phyloP scores from a whole-genome alignment of 176 grass and related monocot genomes.

The Panicum miliaceum region DNA sequence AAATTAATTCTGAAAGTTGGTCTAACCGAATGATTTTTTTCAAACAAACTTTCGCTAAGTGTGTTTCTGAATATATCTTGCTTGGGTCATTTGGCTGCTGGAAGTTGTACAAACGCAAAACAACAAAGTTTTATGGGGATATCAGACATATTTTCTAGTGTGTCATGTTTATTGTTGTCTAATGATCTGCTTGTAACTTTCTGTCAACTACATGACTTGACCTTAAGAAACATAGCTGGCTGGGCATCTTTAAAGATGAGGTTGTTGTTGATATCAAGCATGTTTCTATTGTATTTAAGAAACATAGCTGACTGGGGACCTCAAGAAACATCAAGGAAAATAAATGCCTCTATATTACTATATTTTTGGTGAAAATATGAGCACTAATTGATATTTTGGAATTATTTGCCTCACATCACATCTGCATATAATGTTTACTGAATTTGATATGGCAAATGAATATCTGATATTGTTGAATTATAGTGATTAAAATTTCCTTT shows the following conservation, averaged over 20 bases:
- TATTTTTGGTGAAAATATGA: not conserved
- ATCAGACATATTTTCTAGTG: not conserved
- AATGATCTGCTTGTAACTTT: not conserved
- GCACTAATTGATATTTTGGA: not conserved
- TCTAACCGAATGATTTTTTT: not conserved
- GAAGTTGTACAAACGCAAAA: not conserved
- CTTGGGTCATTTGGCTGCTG: constrained; percentile 10
- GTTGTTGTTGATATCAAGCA: not conserved
- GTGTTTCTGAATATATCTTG: constrained; percentile 19
- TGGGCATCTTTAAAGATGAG: not conserved
- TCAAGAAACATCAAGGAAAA: constrained; percentile 16
- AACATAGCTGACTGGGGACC: too few relatives aligned
- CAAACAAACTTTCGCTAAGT: not conserved
- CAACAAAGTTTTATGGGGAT: constrained; percentile 7
- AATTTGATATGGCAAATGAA: too few relatives aligned
- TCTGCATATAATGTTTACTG: too few relatives aligned
- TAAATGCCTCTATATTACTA: not conserved
- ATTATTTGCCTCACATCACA: not conserved
- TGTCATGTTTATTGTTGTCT: not conserved
- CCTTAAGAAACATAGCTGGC: not conserved
- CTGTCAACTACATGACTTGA: not conserved
- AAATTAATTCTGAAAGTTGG: not conserved
- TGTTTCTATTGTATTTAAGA: too few relatives aligned
- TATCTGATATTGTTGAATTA: too few relatives aligned
- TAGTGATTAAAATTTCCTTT: too few relatives aligned